A percentile compares a stretch with the other conserved stretches of the same genome.
These are phyloP conservation scores for Torulaspora franciscae DNA, from an alignment of 805 yeast species.

Conservation along the genomic window DNA sequence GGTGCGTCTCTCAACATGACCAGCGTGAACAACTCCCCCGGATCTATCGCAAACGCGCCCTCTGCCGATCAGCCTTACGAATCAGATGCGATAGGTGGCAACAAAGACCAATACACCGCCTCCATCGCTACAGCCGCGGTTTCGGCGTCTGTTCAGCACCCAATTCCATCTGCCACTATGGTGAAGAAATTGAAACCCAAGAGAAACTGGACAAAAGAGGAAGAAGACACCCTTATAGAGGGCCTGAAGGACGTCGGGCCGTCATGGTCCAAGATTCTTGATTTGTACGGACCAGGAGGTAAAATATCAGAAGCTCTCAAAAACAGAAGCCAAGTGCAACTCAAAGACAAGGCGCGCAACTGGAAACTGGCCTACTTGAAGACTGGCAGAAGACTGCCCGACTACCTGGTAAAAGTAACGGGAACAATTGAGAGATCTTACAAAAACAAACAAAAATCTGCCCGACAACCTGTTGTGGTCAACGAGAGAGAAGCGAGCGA, in stretches of 20 bases:
- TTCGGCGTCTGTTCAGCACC: not conserved
- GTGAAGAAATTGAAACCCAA: constrained; percentile 31
- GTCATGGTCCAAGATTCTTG: constrained; percentile 87
- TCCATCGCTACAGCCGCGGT: constrained; percentile 27
- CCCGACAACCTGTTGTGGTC: constrained; percentile 1
- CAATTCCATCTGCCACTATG: constrained; percentile 2
- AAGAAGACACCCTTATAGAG: constrained; percentile 75
- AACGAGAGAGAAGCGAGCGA: constrained; percentile 11
- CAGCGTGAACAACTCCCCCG: not conserved
- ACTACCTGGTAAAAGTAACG: constrained; percentile 74
- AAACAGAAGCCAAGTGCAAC: constrained; percentile 83
- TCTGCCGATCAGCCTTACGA: constrained; percentile 6
- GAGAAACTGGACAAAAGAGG: constrained; percentile 72
- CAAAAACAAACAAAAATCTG: constrained; percentile 35
- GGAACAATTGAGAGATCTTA: constrained; percentile 69
- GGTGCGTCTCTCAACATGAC: not conserved
- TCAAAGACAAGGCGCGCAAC: constrained; percentile 94
- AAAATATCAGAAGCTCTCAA: constrained; percentile 74
- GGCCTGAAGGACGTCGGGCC: constrained; percentile 84
- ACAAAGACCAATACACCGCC: constrained; percentile 5
- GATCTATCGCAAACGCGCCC: not conserved
- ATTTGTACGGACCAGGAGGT: constrained; percentile 93
- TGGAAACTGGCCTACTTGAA: constrained; percentile 86
- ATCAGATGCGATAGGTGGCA: constrained; percentile 4
- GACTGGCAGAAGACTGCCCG: constrained; percentile 71